phyloP scores from a whole-genome alignment of 2,329 filamentous ascomycete species.

The Lachnellula willkommii region DNA sequence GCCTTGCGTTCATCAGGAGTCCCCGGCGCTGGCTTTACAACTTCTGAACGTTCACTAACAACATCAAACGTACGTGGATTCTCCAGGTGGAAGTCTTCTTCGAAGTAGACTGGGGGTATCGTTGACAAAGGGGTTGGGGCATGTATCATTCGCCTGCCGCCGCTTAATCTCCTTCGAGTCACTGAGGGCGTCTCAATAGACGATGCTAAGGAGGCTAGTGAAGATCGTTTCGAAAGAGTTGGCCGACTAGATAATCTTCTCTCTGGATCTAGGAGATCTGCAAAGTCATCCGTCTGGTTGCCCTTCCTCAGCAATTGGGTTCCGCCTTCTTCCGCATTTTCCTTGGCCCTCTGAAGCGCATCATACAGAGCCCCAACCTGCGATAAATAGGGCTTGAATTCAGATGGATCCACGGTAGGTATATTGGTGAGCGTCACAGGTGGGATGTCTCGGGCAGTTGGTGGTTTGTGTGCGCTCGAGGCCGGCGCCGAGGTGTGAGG shows the following conservation, averaged over 20 bases:
- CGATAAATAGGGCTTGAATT: conserved; percentile 77
- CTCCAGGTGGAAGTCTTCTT: conserved; percentile 89
- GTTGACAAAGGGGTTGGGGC: conserved; percentile 83
- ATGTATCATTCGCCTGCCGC: conserved; percentile 56
- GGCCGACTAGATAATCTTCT: conserved; percentile 20
- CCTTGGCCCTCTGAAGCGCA: conserved; percentile 77
- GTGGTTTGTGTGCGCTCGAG: conserved; percentile 71
- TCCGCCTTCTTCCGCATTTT: conserved; percentile 62
- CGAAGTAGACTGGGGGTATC: conserved; percentile 89
- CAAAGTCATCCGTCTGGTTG: conserved; percentile 34
- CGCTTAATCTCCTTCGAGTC: conserved; percentile 46
- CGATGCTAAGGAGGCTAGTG: conserved; percentile 37
- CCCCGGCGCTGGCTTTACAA: conserved; percentile 64
- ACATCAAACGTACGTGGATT: conserved; percentile 96
- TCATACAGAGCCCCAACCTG: conserved; percentile 87
- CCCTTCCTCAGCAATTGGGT: conserved; percentile 29
- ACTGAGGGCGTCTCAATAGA: conserved; percentile 28
- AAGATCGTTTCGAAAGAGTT: conserved; percentile 34
- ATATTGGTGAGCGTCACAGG: conserved; percentile 90
- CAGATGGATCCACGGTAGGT: conserved; percentile 68
- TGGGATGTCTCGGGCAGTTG: conserved; percentile 83
- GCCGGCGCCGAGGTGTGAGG: conserved; percentile 67
- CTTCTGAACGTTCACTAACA: conserved; percentile 91
- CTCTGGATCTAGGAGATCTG: conserved; percentile 35
- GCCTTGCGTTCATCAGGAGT: conserved; percentile 48